These are phyloP conservation scores for Pichia sp. DNA, from an alignment of 1,139 yeast genomes.

Conservation along the genomic window DNA sequence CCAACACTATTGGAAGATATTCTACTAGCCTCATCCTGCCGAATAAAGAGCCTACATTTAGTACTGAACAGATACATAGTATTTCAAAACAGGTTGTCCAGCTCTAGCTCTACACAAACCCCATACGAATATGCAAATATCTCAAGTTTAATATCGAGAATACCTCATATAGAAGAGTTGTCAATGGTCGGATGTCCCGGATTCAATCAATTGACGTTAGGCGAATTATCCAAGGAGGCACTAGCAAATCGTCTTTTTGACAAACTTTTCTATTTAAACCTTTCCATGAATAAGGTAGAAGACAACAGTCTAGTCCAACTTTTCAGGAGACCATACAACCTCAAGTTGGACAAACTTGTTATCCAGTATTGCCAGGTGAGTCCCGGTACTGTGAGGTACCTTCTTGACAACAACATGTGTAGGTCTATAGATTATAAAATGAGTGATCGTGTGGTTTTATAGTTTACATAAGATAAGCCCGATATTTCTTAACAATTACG, in stretches of 20 bases:
- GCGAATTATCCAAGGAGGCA: conserved; percentile 14
- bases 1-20: conserved; percentile 17
- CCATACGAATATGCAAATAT: conserved; percentile 14
- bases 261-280: conserved; percentile 16
- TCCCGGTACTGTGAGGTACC: conserved; percentile 17
- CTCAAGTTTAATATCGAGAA: conserved; percentile 9
- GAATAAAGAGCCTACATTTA: conserved; percentile 16
- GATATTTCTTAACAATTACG: no score
- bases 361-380: conserved; percentile 21
- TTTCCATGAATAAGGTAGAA: conserved; percentile 24
- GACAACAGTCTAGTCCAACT: conserved; percentile 23
- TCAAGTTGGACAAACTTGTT: conserved; percentile 17
- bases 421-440: conserved; percentile 14
- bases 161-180: conserved; percentile 20
- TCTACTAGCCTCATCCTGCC: conserved; percentile 14
- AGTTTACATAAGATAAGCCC: not conserved
- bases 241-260: conserved; percentile 7
- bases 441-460: conserved; percentile 4
- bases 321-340: conserved; percentile 17
- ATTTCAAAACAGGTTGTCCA: conserved; percentile 15
- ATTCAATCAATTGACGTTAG: conserved; percentile 21
- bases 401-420: conserved; percentile 17
- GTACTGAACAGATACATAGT: conserved; percentile 18
- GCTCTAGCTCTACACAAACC: conserved; percentile 8
- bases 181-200: conserved; percentile 21